Evolutionary conservation across 2,329 filamentous ascomycete genomes (phyloP).

Genomic region (Chaetomium sp.): DNA sequence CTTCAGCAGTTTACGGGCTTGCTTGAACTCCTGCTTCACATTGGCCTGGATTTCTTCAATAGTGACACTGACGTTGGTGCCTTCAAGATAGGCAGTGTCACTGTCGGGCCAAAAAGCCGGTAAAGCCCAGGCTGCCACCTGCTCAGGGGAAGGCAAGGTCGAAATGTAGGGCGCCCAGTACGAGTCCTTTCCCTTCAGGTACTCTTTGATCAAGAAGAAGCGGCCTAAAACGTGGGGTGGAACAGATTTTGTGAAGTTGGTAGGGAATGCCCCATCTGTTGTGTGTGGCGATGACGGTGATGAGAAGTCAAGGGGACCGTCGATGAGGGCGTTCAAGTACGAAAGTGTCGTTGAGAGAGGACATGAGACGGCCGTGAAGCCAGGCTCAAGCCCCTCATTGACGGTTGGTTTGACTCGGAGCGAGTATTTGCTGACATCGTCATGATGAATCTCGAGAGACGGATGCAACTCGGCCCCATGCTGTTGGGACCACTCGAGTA

Average conservation of each 20-base stretch:
- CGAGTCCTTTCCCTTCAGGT: constrained; percentile 49
- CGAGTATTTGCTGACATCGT: constrained; percentile 46
- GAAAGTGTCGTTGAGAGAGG: constrained; percentile 50
- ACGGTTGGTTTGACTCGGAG: constrained; percentile 40
- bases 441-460: constrained; percentile 46
- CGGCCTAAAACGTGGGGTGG: constrained; percentile 56
- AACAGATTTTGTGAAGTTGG: constrained; percentile 41
- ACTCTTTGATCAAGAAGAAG: constrained; percentile 65
- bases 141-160: constrained; percentile 56
- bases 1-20: constrained; percentile 35
- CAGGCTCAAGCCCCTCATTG: constrained; percentile 24
- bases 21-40: constrained; percentile 41
- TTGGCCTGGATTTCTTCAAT: constrained; percentile 42
- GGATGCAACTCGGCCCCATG: constrained; percentile 45
- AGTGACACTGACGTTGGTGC: constrained; percentile 47
- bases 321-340: constrained; percentile 48
- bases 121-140: constrained; percentile 44
- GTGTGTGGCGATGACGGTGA: constrained; percentile 18
- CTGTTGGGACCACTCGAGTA: constrained; percentile 43
- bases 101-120: constrained; percentile 58
- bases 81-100: constrained; percentile 51
- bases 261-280: constrained; percentile 35
- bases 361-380: constrained; percentile 45
- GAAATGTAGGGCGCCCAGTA: constrained; percentile 64
- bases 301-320: constrained; percentile 25